A percentile compares a stretch with the other conserved stretches of the same genome.
Conservation (phyloP, 2,329 filamentous ascomycete genomes). For the Sclerotiophoma versabilis region DNA sequence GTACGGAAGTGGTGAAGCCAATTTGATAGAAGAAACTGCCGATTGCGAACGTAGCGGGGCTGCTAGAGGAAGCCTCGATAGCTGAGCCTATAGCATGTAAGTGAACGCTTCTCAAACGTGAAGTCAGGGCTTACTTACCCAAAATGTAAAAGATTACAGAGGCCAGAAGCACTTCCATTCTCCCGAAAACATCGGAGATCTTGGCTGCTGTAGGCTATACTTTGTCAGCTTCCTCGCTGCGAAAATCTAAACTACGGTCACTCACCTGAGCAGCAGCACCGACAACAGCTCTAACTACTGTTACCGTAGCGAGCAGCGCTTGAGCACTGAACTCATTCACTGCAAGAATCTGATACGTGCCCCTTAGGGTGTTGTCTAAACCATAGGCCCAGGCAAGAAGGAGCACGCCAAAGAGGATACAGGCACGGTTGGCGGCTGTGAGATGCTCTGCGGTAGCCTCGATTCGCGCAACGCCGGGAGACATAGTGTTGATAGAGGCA, state of each 20-base stretch:
- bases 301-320: conserved; percentile 62
- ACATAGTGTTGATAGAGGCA: conserved; percentile 19
- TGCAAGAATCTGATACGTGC: conserved; percentile 57
- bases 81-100: conserved; percentile 50
- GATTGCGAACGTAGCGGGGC: conserved; percentile 61
- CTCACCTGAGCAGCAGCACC: conserved; percentile 61
- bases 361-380: conserved; percentile 60
- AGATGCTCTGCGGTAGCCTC: conserved; percentile 64
- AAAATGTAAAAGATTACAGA: conserved; percentile 65
- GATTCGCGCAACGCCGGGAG: conserved; percentile 65
- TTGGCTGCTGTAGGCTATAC: conserved; percentile 64
- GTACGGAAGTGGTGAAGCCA: conserved; percentile 68
- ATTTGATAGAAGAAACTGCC: conserved; percentile 51
- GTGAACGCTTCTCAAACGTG: neutral
- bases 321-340: conserved; percentile 61
- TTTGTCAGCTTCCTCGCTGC: neutral
- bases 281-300: conserved; percentile 65
- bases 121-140: conserved; percentile 29
- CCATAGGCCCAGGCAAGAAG: conserved; percentile 70
- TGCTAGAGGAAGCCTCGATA: conserved; percentile 61
- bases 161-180: conserved; percentile 64
- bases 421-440: conserved; percentile 60
- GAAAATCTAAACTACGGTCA: neutral
- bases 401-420: conserved; percentile 68
- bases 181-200: conserved; percentile 67